Evolutionary conservation across 2,329 filamentous ascomycete genomes (phyloP).

Genomic region (Calonectria hawksworthii): DNA sequence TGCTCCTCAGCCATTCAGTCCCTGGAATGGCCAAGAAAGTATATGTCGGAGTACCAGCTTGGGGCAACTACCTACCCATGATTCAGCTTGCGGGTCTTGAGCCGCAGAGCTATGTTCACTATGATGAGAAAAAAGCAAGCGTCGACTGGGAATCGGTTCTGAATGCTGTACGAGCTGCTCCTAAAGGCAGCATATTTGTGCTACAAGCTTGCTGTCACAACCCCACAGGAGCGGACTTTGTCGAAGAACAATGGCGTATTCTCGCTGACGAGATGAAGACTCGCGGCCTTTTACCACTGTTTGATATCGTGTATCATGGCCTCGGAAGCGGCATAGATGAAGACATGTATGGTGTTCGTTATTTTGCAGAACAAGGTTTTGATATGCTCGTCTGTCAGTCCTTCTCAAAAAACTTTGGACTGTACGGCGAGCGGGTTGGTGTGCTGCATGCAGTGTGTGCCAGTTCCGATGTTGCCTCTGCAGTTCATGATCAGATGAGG

Average conservation of each 20-base stretch:
- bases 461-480: neutral
- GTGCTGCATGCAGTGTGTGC: neutral
- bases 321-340: neutral
- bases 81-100: neutral
- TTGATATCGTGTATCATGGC: neutral
- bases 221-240: neutral
- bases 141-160: neutral
- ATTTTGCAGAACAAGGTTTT: neutral
- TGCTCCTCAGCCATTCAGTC: neutral
- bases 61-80: neutral
- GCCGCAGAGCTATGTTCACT: neutral
- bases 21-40: neutral
- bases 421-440: neutral
- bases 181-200: neutral
- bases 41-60: neutral
- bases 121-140: neutral
- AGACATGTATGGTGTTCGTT: neutral
- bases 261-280: neutral
- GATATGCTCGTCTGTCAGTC: neutral
- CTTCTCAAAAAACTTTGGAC: neutral
- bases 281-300: neutral
- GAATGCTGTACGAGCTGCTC: neutral
- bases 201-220: neutral
- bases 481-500: neutral
- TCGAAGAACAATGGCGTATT: neutral